Evolutionary conservation across 352 stramenopile species (phyloP).

Genomic region (Globisporangium rhizosaccharum): DNA sequence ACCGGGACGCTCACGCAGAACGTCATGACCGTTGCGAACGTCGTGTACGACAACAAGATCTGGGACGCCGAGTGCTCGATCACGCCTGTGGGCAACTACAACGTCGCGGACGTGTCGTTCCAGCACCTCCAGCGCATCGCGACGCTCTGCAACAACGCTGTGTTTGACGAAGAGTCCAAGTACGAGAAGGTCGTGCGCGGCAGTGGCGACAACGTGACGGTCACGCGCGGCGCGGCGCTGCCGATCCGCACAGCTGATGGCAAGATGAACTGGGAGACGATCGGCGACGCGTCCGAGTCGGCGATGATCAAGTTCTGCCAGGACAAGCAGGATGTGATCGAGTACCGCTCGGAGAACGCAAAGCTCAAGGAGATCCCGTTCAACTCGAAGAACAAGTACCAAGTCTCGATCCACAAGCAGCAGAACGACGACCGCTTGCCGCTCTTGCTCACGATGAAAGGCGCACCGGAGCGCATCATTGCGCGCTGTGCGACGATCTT

Average conservation of each 20-base stretch:
- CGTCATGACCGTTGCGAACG: conserved; percentile 91
- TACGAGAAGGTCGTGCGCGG: conserved; percentile 18
- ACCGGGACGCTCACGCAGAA: conserved; percentile 93
- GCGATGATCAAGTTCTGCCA: conserved; percentile 87
- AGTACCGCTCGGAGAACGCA: conserved; percentile 50
- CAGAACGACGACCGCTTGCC: conserved; percentile 62
- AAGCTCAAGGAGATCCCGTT: conserved; percentile 84
- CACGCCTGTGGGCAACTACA: conserved; percentile 59
- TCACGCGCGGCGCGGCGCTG: conserved; percentile 15
- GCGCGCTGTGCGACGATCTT: conserved; percentile 85
- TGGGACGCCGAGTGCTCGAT: conserved; percentile 76
- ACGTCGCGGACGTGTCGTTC: conserved; percentile 39
- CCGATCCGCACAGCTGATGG: conserved; percentile 7
- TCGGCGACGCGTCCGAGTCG: conserved; percentile 74
- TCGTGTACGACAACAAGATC: conserved; percentile 69
- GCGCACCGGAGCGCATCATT: conserved; percentile 95
- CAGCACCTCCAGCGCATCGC: conserved; percentile 73
- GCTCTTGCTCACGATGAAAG: conserved; percentile 91
- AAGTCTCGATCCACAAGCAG: conserved; percentile 78
- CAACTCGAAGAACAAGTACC: conserved; percentile 87
- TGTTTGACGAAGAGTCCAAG: conserved; percentile 68
- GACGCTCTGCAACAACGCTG: conserved; percentile 88
- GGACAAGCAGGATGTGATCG: conserved; percentile 63
- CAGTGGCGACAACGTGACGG: conserved; percentile 9
- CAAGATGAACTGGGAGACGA: conserved; percentile 44